Evolutionary conservation across 257 asterid genomes (phyloP), one percentile per base, ranked within the genome.

Genomic region (Echium plantagineum): DNA sequence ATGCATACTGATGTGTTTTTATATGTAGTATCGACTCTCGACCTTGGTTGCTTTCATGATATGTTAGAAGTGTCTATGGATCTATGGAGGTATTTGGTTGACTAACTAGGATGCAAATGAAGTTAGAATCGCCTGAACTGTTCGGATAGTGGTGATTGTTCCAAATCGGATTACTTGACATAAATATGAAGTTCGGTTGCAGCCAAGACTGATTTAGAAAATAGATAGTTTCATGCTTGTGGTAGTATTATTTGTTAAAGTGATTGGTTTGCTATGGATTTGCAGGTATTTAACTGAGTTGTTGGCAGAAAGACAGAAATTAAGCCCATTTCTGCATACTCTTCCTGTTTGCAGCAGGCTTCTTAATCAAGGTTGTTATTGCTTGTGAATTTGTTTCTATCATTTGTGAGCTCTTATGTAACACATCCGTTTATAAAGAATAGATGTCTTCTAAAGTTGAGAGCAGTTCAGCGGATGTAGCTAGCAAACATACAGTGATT

Each of bases 291-390:
- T 89, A 80, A 35, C 83, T 15, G 97, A 82, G 81, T 71, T 89
- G 61, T 65, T 89, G 64, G 87, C 77, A 16, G 94, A 85, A 84
- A 77, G 80, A 74, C 84, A 78, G 55, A 83, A 69, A 47, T 51
- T 85, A 63, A 88, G 77, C 35, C 94, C 94, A 15, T 85, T 85
- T 75, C 7, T 77, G 73, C 86, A 73, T 67, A 66, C 77, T 71
- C 58, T 85, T 64, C 88, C 90, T 9, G 65, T 73, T 54, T 83
- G 88, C 80, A 81, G 71, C 72, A 76, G 83, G 53, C 90, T 85
- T 80, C 73, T 85, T 59, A 79, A 79, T 70, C 94, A 80, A 80
- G 94, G 94, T 85, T 65, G 66, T 55, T 63, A 52, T 53, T 57
- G 9, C 52, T 59, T 19, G 48, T 52, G 58, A 53, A 26, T 24